These are phyloP conservation scores for Vigna reflexopilosa DNA, from an alignment of 306 rosid genomes.

Conservation along the genomic window DNA sequence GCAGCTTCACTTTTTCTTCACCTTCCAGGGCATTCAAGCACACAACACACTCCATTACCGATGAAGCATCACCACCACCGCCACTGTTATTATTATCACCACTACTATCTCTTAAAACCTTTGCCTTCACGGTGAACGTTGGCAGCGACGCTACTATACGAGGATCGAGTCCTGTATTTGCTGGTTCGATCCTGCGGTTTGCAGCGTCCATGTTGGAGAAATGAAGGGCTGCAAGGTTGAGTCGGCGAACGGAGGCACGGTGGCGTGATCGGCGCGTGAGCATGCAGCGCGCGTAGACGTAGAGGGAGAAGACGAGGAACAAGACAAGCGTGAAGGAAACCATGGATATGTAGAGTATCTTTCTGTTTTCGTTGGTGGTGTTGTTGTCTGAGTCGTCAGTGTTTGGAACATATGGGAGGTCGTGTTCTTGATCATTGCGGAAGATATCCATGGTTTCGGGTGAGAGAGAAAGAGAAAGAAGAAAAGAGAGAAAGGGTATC, in stretches of 20 bases:
- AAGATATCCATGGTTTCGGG: not conserved
- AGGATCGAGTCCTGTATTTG: constrained; percentile 56
- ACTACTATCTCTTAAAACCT: not conserved
- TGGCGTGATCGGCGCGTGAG: constrained; percentile 58
- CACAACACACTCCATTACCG: constrained; percentile 48
- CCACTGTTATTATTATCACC: no score
- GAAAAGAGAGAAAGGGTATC: not conserved
- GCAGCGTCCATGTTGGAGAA: not conserved
- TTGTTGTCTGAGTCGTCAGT: no score
- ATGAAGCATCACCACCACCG: rapidly evolving
- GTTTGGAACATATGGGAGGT: not conserved
- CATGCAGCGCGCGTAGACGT: constrained; percentile 52
- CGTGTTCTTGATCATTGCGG: not conserved
- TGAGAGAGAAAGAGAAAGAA: not conserved
- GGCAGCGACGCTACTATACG: constrained; percentile 53
- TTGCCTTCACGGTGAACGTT: not conserved
- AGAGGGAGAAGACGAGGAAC: constrained; percentile 50
- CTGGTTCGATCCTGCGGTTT: not conserved
- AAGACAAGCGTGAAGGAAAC: constrained; percentile 48
- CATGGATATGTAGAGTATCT: constrained; percentile 34
- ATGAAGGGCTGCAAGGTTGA: constrained; percentile 42
- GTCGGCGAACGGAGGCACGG: constrained; percentile 38
- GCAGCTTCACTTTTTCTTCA: constrained; percentile 49
- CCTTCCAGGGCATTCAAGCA: constrained; percentile 52
- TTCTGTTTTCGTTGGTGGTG: not conserved